Conservation (phyloP, 2,329 filamentous ascomycete species). For the Onygenales sp. region DNA sequence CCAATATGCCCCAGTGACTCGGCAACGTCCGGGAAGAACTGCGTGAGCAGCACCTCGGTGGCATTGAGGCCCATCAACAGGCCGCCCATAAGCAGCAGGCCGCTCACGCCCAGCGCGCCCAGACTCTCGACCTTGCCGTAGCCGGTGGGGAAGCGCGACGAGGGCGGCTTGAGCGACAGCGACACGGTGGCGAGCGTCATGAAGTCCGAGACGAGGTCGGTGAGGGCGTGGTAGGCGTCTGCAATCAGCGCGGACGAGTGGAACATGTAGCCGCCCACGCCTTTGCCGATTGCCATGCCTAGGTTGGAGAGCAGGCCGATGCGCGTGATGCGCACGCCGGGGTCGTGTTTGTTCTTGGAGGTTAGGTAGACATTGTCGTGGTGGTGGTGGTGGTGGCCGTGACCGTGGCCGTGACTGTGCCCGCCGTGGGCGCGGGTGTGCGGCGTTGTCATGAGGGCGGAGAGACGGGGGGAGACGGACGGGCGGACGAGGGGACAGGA, state of each 20-base stretch:
- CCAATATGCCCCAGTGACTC: constrained; percentile 35
- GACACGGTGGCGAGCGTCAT: constrained; percentile 91
- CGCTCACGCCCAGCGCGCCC: constrained; percentile 84
- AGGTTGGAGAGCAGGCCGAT: constrained; percentile 84
- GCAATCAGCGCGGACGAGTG: constrained; percentile 89
- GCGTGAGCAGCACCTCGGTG: constrained; percentile 57
- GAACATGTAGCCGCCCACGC: constrained; percentile 84
- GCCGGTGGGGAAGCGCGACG: constrained; percentile 73
- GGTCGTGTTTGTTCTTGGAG: constrained; percentile 78
- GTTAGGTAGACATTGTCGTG: constrained; percentile 77
- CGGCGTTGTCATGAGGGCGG: constrained; percentile 23
- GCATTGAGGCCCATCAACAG: constrained; percentile 85
- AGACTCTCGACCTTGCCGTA: constrained; percentile 98
- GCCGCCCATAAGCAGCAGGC: constrained; percentile 79
- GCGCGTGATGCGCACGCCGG: constrained; percentile 85
- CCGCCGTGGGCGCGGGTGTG: constrained; percentile 37
- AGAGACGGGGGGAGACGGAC: constrained; percentile 14
- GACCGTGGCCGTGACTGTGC: constrained; percentile 43
- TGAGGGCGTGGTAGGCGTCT: constrained; percentile 91
- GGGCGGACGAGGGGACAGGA: constrained; percentile 2
- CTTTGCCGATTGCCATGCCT: constrained; percentile 89
- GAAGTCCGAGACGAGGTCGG: constrained; percentile 89
- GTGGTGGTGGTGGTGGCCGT: constrained; percentile 63
- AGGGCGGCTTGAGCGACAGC: constrained; percentile 80
- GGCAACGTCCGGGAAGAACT: constrained; percentile 60